Percentiles rank a stretch among this genome's conserved stretches.
Evolutionary conservation across 139 green algal species (phyloP).

Genomic region (Chlamydomonas applanata): DNA sequence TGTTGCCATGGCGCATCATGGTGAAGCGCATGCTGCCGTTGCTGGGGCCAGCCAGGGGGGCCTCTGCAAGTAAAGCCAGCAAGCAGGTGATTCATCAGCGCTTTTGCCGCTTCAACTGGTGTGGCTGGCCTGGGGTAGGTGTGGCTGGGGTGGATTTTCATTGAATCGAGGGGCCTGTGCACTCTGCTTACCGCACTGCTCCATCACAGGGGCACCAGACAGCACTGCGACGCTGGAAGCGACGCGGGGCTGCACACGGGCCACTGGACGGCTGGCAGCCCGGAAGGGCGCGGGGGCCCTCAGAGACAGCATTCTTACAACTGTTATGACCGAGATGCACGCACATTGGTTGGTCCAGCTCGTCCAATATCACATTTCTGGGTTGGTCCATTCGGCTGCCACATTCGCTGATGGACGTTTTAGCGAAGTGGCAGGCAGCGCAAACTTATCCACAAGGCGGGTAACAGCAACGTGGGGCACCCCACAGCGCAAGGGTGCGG

Average conservation of each 20-base stretch:
- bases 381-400: too few species aligned
- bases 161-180: neutral
- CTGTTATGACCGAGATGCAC: too few species aligned
- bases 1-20: constrained; percentile 92
- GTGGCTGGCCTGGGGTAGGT: neutral
- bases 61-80: constrained; percentile 19
- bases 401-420: too few species aligned
- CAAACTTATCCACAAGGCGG: too few species aligned
- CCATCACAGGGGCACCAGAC: neutral
- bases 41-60: constrained; percentile 25
- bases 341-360: too few species aligned
- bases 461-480: too few species aligned
- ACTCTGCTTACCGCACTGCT: neutral
- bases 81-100: neutral
- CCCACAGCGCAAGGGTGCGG: too few species aligned
- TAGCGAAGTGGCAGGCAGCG: too few species aligned
- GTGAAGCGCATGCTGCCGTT: constrained; percentile 48
- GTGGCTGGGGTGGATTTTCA: neutral
- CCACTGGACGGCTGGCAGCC: neutral
- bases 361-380: too few species aligned
- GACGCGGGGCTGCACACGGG: neutral
- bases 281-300: neutral
- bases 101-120: neutral
- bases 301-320: neutral
- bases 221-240: neutral